These are phyloP conservation scores for Vigna angularis DNA, from an alignment of 306 rosid species.

Conservation along the genomic window DNA sequence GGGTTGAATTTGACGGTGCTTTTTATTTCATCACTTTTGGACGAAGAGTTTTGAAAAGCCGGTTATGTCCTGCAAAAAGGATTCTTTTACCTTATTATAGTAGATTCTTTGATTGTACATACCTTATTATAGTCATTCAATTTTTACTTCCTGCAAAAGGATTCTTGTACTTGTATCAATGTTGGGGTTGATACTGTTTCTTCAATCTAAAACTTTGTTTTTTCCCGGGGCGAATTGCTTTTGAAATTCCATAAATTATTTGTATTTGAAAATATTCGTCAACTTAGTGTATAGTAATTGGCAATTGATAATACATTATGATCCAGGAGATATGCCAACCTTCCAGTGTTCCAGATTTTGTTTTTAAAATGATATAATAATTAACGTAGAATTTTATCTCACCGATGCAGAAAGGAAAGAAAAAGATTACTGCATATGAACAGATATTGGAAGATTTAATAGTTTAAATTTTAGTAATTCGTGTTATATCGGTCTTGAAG, in stretches of 20 bases:
- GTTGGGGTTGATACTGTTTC: constrained; percentile 3
- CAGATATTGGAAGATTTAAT: background rate
- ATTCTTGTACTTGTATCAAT: constrained; percentile 17
- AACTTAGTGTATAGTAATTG: constrained; percentile 24
- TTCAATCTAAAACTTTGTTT: background rate
- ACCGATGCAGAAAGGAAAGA: background rate
- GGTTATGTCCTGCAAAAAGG: constrained; percentile 10
- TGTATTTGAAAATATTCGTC: constrained; percentile 23
- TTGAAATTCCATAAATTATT: background rate
- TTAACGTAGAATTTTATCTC: constrained; percentile 5
- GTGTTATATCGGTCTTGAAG: constrained; percentile 7
- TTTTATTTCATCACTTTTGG: constrained; percentile 23
- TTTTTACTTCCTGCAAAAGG: constrained; percentile 3
- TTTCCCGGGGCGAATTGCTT: background rate
- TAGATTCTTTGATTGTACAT: constrained; percentile 20
- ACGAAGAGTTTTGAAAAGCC: constrained; percentile 33
- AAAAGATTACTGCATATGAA: background rate
- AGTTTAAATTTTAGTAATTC: constrained; percentile 29
- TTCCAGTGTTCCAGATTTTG: constrained; percentile 8
- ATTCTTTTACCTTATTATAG: constrained; percentile 25
- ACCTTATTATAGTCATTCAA: constrained; percentile 11
- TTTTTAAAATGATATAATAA: constrained; percentile 10
- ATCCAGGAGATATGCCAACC: constrained; percentile 17
- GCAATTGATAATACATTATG: constrained; percentile 15
- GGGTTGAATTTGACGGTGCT: constrained; percentile 26